Conservation (phyloP, 352 stramenopile species). For the Phytophthora sansomeana region DNA sequence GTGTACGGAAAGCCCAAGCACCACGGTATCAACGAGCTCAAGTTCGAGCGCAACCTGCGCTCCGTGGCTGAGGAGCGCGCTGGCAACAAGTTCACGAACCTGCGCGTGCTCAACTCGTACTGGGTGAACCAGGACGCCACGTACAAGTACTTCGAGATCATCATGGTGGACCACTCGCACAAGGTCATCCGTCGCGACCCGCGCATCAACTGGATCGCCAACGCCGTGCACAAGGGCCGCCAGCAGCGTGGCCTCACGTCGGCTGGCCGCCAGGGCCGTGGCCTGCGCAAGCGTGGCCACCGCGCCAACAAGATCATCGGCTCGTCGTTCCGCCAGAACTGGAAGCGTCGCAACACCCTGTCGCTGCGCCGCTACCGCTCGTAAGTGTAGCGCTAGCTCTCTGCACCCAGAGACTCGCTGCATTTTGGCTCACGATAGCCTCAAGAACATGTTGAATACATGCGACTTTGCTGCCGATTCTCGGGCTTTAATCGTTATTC, state of each 20-base stretch:
- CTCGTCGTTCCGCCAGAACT: slow-evolving; percentile 96
- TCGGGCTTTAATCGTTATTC: slow-evolving; percentile 25
- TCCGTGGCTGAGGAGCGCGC: slow-evolving; percentile 98
- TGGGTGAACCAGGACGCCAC: slow-evolving; percentile 99
- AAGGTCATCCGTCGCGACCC: slow-evolving; percentile 98
- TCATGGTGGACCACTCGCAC: slow-evolving; percentile 99
- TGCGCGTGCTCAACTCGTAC: slow-evolving; percentile 99
- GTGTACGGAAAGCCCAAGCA: slow-evolving; percentile 99
- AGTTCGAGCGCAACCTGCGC: slow-evolving; percentile 98
- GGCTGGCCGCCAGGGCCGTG: slow-evolving; percentile 96
- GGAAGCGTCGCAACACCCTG: slow-evolving; percentile 99
- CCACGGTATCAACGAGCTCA: slow-evolving; percentile 99
- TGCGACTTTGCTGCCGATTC: slow-evolving; percentile 52
- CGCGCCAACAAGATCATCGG: slow-evolving; percentile 99
- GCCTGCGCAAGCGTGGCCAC: slow-evolving; percentile 98
- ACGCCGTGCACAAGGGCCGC: slow-evolving; percentile 99
- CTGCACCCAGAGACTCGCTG: slow-evolving; percentile 33
- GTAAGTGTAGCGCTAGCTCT: slow-evolving; percentile 50
- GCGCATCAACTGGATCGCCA: slow-evolving; percentile 99
- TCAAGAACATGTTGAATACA: slow-evolving; percentile 44
- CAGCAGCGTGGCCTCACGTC: slow-evolving; percentile 99
- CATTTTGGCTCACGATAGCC: slow-evolving; percentile 32
- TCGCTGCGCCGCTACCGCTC: slow-evolving; percentile 99
- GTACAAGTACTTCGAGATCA: slow-evolving; percentile 99
- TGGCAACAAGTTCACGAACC: slow-evolving; percentile 97